Percentiles rank a stretch among this genome's conserved stretches.
Evolutionary conservation across 2,329 filamentous ascomycete genomes (phyloP).

Genomic region (Nothopassalora personata): DNA sequence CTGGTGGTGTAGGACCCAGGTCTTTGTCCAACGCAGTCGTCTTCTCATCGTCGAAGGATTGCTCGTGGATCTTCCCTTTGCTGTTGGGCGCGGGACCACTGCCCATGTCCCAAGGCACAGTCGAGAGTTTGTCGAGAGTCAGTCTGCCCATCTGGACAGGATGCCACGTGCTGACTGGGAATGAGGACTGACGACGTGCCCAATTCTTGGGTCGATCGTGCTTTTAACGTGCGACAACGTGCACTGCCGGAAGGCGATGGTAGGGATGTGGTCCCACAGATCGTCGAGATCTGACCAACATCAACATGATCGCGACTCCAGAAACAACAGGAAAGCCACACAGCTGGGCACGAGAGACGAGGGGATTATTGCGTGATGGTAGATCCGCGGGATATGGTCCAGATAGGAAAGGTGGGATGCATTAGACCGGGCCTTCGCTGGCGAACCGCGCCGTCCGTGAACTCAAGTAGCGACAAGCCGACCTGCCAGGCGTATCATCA

Average conservation of each 20-base stretch:
- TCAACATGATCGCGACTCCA: background rate
- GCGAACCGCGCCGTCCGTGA: background rate
- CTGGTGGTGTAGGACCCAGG: background rate
- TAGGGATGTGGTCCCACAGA: background rate
- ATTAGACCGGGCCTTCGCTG: background rate
- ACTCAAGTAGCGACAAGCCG: background rate
- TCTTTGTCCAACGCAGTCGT: background rate
- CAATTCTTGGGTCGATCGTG: background rate
- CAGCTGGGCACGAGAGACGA: background rate
- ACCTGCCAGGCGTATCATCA: background rate
- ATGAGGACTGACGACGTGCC: background rate
- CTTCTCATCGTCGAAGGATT: background rate
- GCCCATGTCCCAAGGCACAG: conserved; percentile 1
- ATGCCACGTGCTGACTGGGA: background rate
- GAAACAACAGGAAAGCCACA: background rate
- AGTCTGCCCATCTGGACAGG: background rate
- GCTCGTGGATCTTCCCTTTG: background rate
- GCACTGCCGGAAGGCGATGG: background rate
- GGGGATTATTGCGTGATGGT: background rate
- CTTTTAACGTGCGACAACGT: background rate
- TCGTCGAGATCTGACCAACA: background rate
- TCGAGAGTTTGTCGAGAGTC: background rate
- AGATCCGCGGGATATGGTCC: background rate
- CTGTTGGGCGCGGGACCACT: background rate
- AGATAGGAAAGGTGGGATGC: background rate